Base-by-base conservation (phyloP, 2,329 filamentous ascomycete species). In the Hortaea werneckii region DNA sequence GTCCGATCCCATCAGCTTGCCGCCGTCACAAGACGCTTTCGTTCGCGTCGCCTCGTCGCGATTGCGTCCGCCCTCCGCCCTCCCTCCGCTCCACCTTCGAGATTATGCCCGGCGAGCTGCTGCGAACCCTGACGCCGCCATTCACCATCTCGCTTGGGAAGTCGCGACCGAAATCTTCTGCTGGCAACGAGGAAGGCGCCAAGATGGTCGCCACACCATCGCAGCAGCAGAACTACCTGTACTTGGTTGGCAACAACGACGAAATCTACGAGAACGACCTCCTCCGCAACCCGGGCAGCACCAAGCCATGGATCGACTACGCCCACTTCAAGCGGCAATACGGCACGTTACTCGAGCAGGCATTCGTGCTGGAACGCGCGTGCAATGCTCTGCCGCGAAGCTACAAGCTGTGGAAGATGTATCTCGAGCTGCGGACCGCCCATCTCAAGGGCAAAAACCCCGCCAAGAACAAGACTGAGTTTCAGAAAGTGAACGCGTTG, bases 341-440 rank as follows among this genome's bases (percentile, higher is more conserved):
- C 75, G 90, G 89, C 56, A 86, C 78, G 39, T 62, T 86, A 38
- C 79, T 87, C 44, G 90, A 96, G 69, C 90, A 94, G 68, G 85
- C 88, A 43, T 84, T 83, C 62, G 78, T 83, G 34, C 84, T 96
- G 71, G 92, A 96, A 69, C 80, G 92, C 61, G 90, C 92, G 47
- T 95, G 90, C 66, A 75, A 79, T 52, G 85, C 94, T 58, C 77
- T 98, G 40, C 92, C 92, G 42, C 80, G 92, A 56, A 96, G 90
- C 28, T 98, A 95, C 73, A 98, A 98, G 71, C 75, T 98, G 41
- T 98, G 92, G 92, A 96, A 95, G 70, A 81, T 94, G 79, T 98
- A 96, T 67, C 79, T 98, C 54, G 78, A 81, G 54, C 84, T 96
- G 56, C 80, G 92, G 58, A 81, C 79, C 46, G 85, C 84, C 57